These are phyloP conservation scores for Porogramme epimiltina DNA, from an alignment of 1,284 basidiomycete species.

Conservation along the genomic window DNA sequence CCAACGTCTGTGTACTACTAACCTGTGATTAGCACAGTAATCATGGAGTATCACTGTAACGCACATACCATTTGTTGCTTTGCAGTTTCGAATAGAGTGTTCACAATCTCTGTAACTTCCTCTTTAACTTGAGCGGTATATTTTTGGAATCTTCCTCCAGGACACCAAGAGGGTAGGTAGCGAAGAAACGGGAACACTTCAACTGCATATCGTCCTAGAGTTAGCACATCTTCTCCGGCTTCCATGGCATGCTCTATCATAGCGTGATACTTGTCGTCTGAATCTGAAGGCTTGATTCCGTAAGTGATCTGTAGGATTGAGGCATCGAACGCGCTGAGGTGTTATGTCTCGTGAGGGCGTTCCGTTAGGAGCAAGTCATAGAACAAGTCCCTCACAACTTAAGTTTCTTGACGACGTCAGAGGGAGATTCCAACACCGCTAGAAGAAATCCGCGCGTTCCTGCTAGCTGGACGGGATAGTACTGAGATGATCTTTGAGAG, in stretches of 20 bases:
- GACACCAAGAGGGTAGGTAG: background rate
- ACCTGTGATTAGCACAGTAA: too few relatives aligned
- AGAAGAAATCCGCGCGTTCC: background rate
- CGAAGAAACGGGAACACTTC: background rate
- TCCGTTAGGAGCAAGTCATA: too few relatives aligned
- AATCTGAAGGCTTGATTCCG: background rate
- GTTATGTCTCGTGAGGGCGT: too few relatives aligned
- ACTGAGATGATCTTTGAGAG: background rate
- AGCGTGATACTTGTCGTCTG: background rate
- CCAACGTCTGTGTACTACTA: too few relatives aligned
- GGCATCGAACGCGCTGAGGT: background rate
- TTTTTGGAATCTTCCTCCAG: background rate
- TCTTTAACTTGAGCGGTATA: background rate
- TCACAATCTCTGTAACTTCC: background rate
- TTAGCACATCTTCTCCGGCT: background rate
- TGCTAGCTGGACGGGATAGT: background rate
- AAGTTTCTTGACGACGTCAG: background rate
- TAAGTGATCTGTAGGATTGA: background rate
- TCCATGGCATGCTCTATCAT: background rate
- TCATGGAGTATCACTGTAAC: too few relatives aligned
- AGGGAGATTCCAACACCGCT: background rate
- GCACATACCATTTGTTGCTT: background rate
- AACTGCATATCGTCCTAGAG: background rate
- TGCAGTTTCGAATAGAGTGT: conserved; percentile 23
- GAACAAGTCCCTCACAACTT: too few relatives aligned